Evolutionary conservation across 1,284 basidiomycete species (phyloP).

Genomic region (Marasmius sp.): DNA sequence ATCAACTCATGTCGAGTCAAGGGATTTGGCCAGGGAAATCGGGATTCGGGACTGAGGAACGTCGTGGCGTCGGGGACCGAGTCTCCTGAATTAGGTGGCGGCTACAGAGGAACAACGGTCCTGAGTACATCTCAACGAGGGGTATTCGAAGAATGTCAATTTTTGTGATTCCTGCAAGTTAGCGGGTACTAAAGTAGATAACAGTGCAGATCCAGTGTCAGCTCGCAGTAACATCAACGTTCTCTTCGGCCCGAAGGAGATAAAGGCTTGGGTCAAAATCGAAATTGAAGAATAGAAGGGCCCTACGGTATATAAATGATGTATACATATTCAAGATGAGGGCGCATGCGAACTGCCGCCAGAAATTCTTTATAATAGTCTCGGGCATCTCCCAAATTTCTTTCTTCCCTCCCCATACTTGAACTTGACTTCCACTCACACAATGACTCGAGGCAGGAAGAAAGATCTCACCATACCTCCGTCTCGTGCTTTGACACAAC

Average conservation of each 20-base stretch:
- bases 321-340: neutral
- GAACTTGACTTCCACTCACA: neutral
- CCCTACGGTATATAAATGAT: neutral
- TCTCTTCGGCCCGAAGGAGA: neutral
- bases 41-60: no score
- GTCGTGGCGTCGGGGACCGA: no score
- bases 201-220: no score
- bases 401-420: neutral
- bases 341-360: neutral
- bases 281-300: neutral
- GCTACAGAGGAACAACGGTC: no score
- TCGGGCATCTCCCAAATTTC: neutral
- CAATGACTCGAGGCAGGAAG: conserved; percentile 64
- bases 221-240: neutral
- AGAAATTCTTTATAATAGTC: neutral
- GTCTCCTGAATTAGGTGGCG: no score
- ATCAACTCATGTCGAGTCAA: no score
- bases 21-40: no score
- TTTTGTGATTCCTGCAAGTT: no score
- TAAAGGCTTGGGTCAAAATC: neutral
- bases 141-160: no score
- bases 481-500: conserved; percentile 48
- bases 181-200: no score
- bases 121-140: no score
- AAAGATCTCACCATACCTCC: conserved; percentile 59